Evolutionary conservation across 768 basidiomycete genomes (phyloP).

Genomic region (Pisolithus orientalis): DNA sequence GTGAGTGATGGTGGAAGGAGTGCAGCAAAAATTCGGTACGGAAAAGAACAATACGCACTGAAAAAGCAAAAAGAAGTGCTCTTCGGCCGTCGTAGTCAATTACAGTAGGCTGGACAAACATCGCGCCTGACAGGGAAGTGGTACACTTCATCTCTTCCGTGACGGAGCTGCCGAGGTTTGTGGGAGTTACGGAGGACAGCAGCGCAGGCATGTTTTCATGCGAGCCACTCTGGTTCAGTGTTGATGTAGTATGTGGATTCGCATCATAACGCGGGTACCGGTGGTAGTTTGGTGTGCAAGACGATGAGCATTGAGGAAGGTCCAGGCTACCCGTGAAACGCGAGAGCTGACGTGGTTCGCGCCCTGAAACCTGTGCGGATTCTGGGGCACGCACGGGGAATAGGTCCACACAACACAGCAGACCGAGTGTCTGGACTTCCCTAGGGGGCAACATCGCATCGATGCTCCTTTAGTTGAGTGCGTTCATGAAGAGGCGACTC

Average conservation of each 20-base stretch:
- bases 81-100: slow-evolving; percentile 50
- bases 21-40: background rate
- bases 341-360: slow-evolving; percentile 7
- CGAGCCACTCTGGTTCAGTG: slow-evolving; percentile 8
- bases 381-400: slow-evolving; percentile 33
- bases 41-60: slow-evolving; percentile 32
- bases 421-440: slow-evolving; percentile 54
- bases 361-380: background rate
- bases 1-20: slow-evolving; percentile 1
- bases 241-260: slow-evolving; percentile 13
- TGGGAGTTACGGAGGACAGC: slow-evolving; percentile 33
- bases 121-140: slow-evolving; percentile 52
- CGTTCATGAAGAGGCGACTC: slow-evolving; percentile 7
- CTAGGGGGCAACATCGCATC: slow-evolving; percentile 31
- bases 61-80: slow-evolving; percentile 56
- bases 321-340: slow-evolving; percentile 10
- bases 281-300: slow-evolving; percentile 11
- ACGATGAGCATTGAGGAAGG: background rate
- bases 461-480: background rate
- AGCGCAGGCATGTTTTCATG: slow-evolving; percentile 6
- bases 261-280: slow-evolving; percentile 1
- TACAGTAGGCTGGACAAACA: slow-evolving; percentile 49
- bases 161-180: slow-evolving; percentile 36
- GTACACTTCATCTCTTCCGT: slow-evolving; percentile 42
- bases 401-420: slow-evolving; percentile 74